Conservation (phyloP, 805 yeast genomes). For the Zygotorulaspora florentina region DNA sequence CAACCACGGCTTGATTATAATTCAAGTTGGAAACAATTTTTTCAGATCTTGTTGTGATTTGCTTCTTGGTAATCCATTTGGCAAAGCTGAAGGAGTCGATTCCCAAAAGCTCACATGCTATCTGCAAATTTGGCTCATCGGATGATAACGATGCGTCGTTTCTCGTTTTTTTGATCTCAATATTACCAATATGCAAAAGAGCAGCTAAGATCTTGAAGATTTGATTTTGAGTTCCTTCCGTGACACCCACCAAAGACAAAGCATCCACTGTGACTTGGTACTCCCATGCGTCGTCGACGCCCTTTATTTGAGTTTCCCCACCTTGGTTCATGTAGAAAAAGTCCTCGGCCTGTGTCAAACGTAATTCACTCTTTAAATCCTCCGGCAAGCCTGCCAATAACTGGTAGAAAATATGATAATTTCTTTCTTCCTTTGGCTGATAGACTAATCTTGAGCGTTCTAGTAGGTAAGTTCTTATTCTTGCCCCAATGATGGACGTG, state of each 20-base stretch:
- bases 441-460: slow-evolving; percentile 93
- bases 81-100: slow-evolving; percentile 69
- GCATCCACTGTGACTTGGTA: slow-evolving; percentile 74
- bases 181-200: slow-evolving; percentile 87
- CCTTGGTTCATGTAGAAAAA: slow-evolving; percentile 88
- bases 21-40: slow-evolving; percentile 81
- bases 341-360: slow-evolving; percentile 61
- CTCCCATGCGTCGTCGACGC: slow-evolving; percentile 79
- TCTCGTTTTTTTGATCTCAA: slow-evolving; percentile 79
- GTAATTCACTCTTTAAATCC: slow-evolving; percentile 51
- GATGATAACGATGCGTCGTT: slow-evolving; percentile 75
- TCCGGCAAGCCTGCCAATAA: slow-evolving; percentile 64
- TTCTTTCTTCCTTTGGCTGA: slow-evolving; percentile 85
- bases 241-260: slow-evolving; percentile 71
- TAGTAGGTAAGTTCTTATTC: slow-evolving; percentile 84
- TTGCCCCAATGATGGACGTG: slow-evolving; percentile 88
- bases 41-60: slow-evolving; percentile 88
- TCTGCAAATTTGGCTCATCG: slow-evolving; percentile 79
- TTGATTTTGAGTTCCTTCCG: slow-evolving; percentile 51
- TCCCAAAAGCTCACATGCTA: slow-evolving; percentile 83
- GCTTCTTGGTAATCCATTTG: slow-evolving; percentile 91
- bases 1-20: slow-evolving; percentile 81
- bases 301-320: slow-evolving; percentile 63
- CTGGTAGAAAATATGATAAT: slow-evolving; percentile 94
- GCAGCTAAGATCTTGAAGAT: slow-evolving; percentile 84